Percentiles rank a stretch among this genome's conserved stretches.
Evolutionary conservation across 352 stramenopile species (phyloP).

Genomic region (Phytopythium sindhum): DNA sequence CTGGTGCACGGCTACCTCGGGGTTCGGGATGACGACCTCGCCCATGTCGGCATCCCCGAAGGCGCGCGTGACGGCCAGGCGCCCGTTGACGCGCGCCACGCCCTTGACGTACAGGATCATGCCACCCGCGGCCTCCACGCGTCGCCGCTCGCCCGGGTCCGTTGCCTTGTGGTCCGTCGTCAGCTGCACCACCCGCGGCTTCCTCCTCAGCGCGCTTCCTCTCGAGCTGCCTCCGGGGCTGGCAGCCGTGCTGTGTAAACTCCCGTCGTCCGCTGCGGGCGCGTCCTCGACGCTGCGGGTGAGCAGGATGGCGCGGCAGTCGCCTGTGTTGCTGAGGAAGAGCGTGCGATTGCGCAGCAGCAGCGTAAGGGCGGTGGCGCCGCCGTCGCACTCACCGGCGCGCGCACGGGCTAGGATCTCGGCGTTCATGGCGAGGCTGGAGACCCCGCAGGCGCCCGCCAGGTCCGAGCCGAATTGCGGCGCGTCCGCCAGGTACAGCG

Average conservation of each 20-base stretch:
- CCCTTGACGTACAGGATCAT: slow-evolving; percentile 77
- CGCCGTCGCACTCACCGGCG: slow-evolving; percentile 44
- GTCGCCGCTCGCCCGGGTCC: slow-evolving; percentile 56
- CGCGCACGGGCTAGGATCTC: slow-evolving; percentile 61
- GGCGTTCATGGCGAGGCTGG: slow-evolving; percentile 60
- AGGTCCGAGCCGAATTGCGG: slow-evolving; percentile 44
- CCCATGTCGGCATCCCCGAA: slow-evolving; percentile 70
- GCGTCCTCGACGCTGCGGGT: slow-evolving; percentile 23
- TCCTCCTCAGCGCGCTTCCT: background rate
- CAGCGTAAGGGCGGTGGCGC: slow-evolving; percentile 58
- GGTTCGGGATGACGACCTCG: slow-evolving; percentile 55
- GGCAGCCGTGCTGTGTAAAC: background rate
- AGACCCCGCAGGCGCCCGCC: slow-evolving; percentile 29
- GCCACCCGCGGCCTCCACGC: slow-evolving; percentile 64
- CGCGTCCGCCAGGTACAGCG: slow-evolving; percentile 62
- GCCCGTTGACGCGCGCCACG: slow-evolving; percentile 67
- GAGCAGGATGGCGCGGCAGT: slow-evolving; percentile 70
- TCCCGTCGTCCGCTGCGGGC: background rate
- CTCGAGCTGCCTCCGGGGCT: background rate
- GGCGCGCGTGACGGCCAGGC: slow-evolving; percentile 57
- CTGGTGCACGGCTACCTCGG: slow-evolving; percentile 52
- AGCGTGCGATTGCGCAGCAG: slow-evolving; percentile 45
- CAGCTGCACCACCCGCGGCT: slow-evolving; percentile 33
- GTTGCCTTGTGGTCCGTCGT: slow-evolving; percentile 78
- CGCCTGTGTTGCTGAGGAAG: slow-evolving; percentile 73